These are phyloP conservation scores for Fusarium citri DNA, from an alignment of 2,329 filamentous ascomycete genomes.

Conservation along the genomic window DNA sequence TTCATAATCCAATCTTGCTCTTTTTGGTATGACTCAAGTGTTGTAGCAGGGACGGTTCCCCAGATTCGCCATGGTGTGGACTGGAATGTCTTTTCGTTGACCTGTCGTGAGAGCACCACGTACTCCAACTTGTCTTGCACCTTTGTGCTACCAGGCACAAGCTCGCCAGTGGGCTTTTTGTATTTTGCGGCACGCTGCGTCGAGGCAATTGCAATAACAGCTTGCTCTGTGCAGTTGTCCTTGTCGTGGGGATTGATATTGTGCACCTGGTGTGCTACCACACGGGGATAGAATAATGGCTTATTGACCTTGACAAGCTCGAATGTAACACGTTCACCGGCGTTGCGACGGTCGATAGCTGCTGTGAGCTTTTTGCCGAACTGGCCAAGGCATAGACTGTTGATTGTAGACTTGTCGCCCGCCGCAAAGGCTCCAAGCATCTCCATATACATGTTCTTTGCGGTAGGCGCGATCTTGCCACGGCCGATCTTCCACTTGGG, in stretches of 20 bases:
- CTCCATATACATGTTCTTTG: slow-evolving; percentile 68
- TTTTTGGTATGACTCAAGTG: slow-evolving; percentile 55
- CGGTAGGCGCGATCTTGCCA: slow-evolving; percentile 60
- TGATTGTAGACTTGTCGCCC: slow-evolving; percentile 64
- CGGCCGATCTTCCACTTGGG: slow-evolving; percentile 59
- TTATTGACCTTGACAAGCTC: slow-evolving; percentile 64
- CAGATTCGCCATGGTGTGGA: slow-evolving; percentile 71
- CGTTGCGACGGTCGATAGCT: slow-evolving; percentile 64
- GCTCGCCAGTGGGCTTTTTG: slow-evolving; percentile 51
- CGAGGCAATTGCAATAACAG: slow-evolving; percentile 69
- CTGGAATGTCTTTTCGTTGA: slow-evolving; percentile 60
- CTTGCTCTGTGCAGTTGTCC: slow-evolving; percentile 58
- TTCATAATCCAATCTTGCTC: slow-evolving; percentile 52
- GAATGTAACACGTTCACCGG: slow-evolving; percentile 62
- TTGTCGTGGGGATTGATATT: slow-evolving; percentile 58
- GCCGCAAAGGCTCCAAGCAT: slow-evolving; percentile 72
- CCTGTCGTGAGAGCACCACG: slow-evolving; percentile 66
- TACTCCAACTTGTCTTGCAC: slow-evolving; percentile 71
- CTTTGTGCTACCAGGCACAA: slow-evolving; percentile 61
- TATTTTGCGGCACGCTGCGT: slow-evolving; percentile 64
- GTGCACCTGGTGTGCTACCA: slow-evolving; percentile 67
- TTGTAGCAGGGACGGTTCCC: slow-evolving; percentile 70
- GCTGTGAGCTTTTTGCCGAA: slow-evolving; percentile 64
- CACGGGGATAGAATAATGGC: slow-evolving; percentile 55
- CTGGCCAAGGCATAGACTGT: slow-evolving; percentile 64